Evolutionary conservation across 2,329 filamentous ascomycete species (phyloP).

Genomic region (Pseudomassariella vexata): DNA sequence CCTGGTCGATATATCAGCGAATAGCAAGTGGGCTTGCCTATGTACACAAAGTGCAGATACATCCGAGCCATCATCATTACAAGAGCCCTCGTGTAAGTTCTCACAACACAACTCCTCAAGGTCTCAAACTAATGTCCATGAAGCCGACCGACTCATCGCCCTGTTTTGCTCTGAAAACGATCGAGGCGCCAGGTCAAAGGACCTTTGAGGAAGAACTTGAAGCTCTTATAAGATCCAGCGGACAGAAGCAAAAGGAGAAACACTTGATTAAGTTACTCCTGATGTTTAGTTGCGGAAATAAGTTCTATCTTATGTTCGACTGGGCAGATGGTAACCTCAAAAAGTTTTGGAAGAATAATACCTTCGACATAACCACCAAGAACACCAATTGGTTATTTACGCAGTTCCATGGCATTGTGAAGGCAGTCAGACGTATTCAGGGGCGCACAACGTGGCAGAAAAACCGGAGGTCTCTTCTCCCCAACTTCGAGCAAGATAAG

Average conservation of each 20-base stretch:
- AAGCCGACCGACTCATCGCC: background rate
- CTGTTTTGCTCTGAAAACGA: constrained; percentile 2
- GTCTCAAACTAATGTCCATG: no score
- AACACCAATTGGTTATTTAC: background rate
- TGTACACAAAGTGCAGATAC: constrained; percentile 4
- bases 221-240: background rate
- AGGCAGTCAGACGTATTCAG: constrained; percentile 4
- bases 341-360: constrained; percentile 4
- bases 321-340: constrained; percentile 12
- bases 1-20: background rate
- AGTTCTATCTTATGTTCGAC: constrained; percentile 10
- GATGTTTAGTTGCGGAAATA: constrained; percentile 6
- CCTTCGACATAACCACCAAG: background rate
- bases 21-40: constrained; percentile 1
- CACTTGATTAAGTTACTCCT: constrained; percentile 10
- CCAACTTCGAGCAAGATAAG: background rate
- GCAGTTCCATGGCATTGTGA: constrained; percentile 4
- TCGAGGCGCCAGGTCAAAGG: background rate
- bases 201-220: constrained; percentile 1
- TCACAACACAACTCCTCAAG: no score
- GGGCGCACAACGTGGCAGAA: constrained; percentile 3
- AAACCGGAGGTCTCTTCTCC: no score
- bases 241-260: background rate
- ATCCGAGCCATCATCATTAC: constrained; percentile 1
- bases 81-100: no score